These are phyloP conservation scores for Puccinia triticina DNA, from an alignment of 1,284 basidiomycete genomes.

Conservation along the genomic window DNA sequence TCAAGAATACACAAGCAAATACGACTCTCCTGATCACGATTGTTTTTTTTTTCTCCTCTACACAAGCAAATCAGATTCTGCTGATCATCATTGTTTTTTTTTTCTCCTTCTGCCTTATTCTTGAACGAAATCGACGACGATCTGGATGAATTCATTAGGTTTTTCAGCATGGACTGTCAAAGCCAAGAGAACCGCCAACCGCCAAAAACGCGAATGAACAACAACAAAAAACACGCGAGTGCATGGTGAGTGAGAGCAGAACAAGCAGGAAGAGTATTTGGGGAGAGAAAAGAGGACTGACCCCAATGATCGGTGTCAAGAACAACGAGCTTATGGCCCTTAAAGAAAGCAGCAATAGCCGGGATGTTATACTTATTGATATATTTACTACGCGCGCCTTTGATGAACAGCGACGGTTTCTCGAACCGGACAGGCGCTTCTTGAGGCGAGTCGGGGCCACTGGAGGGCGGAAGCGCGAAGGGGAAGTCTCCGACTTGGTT, in stretches of 20 bases:
- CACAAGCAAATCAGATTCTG: no score
- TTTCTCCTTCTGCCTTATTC: not conserved
- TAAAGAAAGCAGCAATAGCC: constrained; percentile 30
- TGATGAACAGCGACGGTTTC: constrained; percentile 43
- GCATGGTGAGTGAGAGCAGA: not conserved
- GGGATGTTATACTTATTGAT: constrained; percentile 37
- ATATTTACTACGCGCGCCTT: constrained; percentile 43
- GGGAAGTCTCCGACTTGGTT: constrained; percentile 51
- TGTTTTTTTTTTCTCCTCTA: no score
- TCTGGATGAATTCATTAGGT: constrained; percentile 45
- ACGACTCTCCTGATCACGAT: no score
- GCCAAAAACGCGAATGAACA: not conserved
- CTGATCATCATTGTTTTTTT: not conserved
- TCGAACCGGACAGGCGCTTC: not conserved
- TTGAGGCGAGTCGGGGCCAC: not conserved
- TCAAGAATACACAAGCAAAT: no score
- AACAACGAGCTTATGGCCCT: constrained; percentile 8
- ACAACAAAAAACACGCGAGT: not conserved
- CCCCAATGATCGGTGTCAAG: constrained; percentile 51
- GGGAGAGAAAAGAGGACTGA: not conserved
- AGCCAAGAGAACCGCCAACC: not conserved
- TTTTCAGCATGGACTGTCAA: constrained; percentile 50
- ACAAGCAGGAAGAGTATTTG: no score
- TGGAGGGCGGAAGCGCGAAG: not conserved
- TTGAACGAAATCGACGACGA: constrained; percentile 33